These are phyloP conservation scores for Clavariopsis aquatica DNA, from an alignment of 495 filamentous ascomycete species.

Conservation along the genomic window DNA sequence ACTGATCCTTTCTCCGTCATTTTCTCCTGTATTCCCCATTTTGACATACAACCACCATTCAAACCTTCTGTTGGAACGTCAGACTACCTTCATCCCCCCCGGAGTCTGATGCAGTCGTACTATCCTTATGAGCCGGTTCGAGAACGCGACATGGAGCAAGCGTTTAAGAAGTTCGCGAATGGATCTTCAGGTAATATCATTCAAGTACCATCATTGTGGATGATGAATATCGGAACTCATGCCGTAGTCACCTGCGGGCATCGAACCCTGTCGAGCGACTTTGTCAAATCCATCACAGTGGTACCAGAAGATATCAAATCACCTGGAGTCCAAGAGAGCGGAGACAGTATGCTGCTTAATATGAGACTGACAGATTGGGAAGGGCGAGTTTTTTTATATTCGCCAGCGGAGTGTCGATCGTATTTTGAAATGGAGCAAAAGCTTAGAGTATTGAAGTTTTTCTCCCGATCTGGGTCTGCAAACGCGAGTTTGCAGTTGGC, in stretches of 20 bases:
- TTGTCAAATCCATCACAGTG: constrained; percentile 31
- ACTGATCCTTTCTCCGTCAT: constrained; percentile 23
- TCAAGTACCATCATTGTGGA: constrained; percentile 30
- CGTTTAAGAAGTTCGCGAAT: constrained; percentile 22
- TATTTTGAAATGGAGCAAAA: constrained; percentile 35
- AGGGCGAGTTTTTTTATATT: constrained; percentile 21
- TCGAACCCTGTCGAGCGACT: constrained; percentile 7
- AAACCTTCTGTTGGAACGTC: neutral
- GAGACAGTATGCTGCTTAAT: neutral
- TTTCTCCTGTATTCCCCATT: constrained; percentile 30
- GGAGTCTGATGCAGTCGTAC: constrained; percentile 32
- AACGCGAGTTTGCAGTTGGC: constrained; percentile 9
- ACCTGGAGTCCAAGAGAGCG: neutral
- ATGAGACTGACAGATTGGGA: constrained; percentile 29
- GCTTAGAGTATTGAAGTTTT: constrained; percentile 18
- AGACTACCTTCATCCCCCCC: constrained; percentile 17
- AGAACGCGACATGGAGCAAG: constrained; percentile 33
- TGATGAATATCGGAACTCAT: constrained; percentile 23
- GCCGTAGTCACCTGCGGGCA: constrained; percentile 30
- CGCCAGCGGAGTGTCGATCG: constrained; percentile 20
- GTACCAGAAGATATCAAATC: constrained; percentile 20
- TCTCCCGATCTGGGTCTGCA: neutral
- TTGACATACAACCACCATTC: constrained; percentile 18
- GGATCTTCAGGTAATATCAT: constrained; percentile 14
- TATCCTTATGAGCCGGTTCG: constrained; percentile 31